phyloP scores from a whole-genome alignment of 2,329 filamentous ascomycete species.

The Fusarium miscanthi region DNA sequence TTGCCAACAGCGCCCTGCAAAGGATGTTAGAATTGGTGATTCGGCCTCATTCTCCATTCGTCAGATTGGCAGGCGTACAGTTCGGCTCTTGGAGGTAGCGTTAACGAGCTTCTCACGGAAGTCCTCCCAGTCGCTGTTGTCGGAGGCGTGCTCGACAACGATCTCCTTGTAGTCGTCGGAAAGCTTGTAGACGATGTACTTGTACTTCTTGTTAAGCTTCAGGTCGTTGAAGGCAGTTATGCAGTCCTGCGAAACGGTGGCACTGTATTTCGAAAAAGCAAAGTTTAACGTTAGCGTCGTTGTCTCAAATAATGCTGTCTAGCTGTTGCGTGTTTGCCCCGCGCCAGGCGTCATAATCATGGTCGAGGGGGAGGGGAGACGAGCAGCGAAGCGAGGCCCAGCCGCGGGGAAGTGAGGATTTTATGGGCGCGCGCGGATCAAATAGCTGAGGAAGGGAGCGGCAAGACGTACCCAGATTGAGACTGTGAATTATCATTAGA shows the following conservation, averaged over 20 bases:
- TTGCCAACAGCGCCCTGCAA: conserved; percentile 67
- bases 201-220: conserved; percentile 83
- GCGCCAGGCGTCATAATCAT: conserved; percentile 38
- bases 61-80: conserved; percentile 56
- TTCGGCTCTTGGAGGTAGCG: conserved; percentile 78
- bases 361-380: conserved; percentile 25
- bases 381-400: conserved; percentile 18
- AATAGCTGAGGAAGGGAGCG: conserved; percentile 15
- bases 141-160: conserved; percentile 79
- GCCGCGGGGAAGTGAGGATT: conserved; percentile 15
- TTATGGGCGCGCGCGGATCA: conserved; percentile 22
- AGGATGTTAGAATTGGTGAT: conserved; percentile 19
- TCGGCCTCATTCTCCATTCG: background rate
- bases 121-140: conserved; percentile 73
- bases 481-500: conserved; percentile 58
- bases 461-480: conserved; percentile 70
- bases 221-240: conserved; percentile 80
- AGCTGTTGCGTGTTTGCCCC: conserved; percentile 37
- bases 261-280: conserved; percentile 60
- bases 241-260: conserved; percentile 78
- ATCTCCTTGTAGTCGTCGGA: conserved; percentile 86
- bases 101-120: conserved; percentile 82
- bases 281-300: conserved; percentile 40
- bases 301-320: conserved; percentile 23
- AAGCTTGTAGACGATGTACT: conserved; percentile 91